phyloP scores from a whole-genome alignment of 164 flowering plant species.

The Stephania japonica region DNA sequence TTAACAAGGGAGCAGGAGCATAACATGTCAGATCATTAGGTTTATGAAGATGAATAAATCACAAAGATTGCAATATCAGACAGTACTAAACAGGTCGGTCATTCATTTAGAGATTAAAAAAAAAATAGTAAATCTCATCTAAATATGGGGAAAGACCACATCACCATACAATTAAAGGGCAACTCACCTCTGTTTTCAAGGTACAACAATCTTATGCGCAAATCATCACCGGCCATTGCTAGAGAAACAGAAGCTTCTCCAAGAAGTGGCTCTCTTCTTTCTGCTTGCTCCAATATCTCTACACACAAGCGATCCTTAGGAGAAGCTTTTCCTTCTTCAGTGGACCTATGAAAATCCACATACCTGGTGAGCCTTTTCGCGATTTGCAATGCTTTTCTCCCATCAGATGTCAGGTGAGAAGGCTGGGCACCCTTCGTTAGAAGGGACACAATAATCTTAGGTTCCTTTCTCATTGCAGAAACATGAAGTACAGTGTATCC shows the following conservation, averaged over 20 bases:
- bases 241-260: conserved; percentile 85
- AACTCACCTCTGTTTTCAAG: conserved; percentile 87
- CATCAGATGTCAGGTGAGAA: conserved; percentile 65
- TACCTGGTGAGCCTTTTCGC: conserved; percentile 67
- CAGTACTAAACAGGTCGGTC: not conserved
- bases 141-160: not conserved
- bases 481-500: conserved; percentile 80
- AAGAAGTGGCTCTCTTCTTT: conserved; percentile 69
- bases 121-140: not conserved
- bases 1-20: too few species aligned
- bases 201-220: conserved; percentile 63
- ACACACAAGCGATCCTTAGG: conserved; percentile 77
- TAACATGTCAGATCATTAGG: not conserved
- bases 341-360: conserved; percentile 38
- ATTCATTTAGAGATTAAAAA: not conserved
- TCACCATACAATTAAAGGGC: not conserved
- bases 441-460: conserved; percentile 78
- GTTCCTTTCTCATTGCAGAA: conserved; percentile 84
- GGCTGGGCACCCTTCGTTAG: conserved; percentile 79
- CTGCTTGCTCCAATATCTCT: conserved; percentile 91
- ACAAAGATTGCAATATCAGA: not conserved
- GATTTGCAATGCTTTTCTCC: conserved; percentile 85
- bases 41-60: not conserved
- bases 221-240: conserved; percentile 81
- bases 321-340: conserved; percentile 62